A percentile compares a stretch with the other conserved stretches of the same genome.
phyloP scores from a whole-genome alignment of 805 yeast species.

The Dipodascopsis tothii region DNA sequence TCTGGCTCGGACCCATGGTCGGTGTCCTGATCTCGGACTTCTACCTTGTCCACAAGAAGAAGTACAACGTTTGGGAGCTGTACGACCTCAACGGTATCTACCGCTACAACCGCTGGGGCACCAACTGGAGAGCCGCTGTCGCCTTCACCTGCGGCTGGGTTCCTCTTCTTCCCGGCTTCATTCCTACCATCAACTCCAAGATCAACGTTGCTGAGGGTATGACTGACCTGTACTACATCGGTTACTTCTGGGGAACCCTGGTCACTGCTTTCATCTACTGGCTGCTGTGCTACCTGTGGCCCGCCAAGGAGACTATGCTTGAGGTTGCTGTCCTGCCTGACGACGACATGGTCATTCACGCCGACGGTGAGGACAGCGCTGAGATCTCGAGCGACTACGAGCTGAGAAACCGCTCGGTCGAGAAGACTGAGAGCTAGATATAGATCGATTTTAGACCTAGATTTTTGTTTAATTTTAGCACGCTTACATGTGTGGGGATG shows the following conservation, averaged over 20 bases:
- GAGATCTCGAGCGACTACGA: not conserved
- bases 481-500: too few species aligned
- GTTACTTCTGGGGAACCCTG: slow-evolving; percentile 22
- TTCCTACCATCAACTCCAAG: slow-evolving; percentile 15
- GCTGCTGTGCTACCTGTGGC: slow-evolving; percentile 7
- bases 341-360: slow-evolving; percentile 1
- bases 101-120: slow-evolving; percentile 21
- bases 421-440: not conserved
- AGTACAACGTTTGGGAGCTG: slow-evolving; percentile 16
- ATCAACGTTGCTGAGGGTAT: slow-evolving; percentile 11
- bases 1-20: slow-evolving; percentile 37
- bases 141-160: slow-evolving; percentile 19
- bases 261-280: slow-evolving; percentile 17
- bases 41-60: slow-evolving; percentile 14
- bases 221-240: slow-evolving; percentile 22
- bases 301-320: slow-evolving; percentile 9
- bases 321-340: slow-evolving; percentile 11
- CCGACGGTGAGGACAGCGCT: not conserved
- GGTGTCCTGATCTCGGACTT: slow-evolving; percentile 10
- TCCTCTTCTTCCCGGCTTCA: slow-evolving; percentile 20
- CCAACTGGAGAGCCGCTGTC: slow-evolving; percentile 17
- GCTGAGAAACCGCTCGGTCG: not conserved
- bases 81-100: slow-evolving; percentile 18
- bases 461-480: too few species aligned
- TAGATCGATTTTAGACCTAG: not conserved